These are phyloP conservation scores for Thalassiosira delicatula DNA, from an alignment of 352 stramenopile genomes.

Conservation along the genomic window DNA sequence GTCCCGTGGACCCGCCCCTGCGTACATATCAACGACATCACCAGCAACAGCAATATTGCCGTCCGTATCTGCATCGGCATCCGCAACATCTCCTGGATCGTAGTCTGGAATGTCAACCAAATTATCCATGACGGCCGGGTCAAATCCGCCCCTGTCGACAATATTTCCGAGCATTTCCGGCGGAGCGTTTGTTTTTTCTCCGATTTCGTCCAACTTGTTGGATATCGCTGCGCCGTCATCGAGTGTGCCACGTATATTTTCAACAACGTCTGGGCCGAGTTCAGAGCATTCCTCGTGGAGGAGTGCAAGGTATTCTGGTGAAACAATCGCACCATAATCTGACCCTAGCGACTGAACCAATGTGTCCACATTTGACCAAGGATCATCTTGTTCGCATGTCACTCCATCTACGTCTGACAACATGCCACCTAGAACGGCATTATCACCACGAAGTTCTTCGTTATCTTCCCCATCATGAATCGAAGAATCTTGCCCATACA, in stretches of 20 bases:
- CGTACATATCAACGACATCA: constrained; percentile 42
- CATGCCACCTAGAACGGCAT: not conserved
- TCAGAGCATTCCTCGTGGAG: constrained; percentile 32
- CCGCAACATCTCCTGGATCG: constrained; percentile 2
- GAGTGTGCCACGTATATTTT: constrained; percentile 16
- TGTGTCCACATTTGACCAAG: constrained; percentile 14
- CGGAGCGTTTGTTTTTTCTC: constrained; percentile 5
- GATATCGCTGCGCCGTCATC: constrained; percentile 28
- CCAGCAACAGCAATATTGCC: constrained; percentile 8
- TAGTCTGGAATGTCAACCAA: constrained; percentile 23
- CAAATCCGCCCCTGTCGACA: constrained; percentile 15
- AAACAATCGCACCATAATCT: not conserved
- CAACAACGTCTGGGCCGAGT: constrained; percentile 29
- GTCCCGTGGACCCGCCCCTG: constrained; percentile 32
- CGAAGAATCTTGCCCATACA: not conserved
- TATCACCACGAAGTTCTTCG: not conserved
- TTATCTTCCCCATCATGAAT: not conserved
- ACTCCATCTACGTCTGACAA: not conserved
- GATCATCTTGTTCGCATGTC: constrained; percentile 3
- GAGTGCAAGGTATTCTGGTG: constrained; percentile 8
- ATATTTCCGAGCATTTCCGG: constrained; percentile 12
- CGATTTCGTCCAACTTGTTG: constrained; percentile 35
- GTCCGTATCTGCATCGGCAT: constrained; percentile 14
- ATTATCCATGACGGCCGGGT: constrained; percentile 9
- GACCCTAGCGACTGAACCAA: not conserved